phyloP scores from a whole-genome alignment of 805 yeast genomes.

The Hanseniaspora clermontiae region DNA sequence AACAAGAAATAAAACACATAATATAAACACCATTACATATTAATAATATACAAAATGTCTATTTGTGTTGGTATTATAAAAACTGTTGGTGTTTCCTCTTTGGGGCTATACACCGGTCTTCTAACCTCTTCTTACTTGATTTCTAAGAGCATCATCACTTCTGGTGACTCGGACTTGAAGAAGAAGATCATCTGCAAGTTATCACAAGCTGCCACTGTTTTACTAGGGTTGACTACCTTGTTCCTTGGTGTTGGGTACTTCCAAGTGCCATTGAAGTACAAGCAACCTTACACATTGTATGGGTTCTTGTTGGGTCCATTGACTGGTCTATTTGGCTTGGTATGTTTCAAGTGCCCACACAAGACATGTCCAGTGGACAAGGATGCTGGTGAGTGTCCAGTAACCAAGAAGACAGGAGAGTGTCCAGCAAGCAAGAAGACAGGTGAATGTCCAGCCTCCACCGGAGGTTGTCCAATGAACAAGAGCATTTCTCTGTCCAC shows the following conservation, averaged over 20 bases:
- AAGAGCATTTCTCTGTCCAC: slow-evolving; percentile 7
- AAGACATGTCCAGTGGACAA: slow-evolving; percentile 11
- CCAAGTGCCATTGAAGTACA: slow-evolving; percentile 41
- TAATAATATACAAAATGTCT: slow-evolving; percentile 30
- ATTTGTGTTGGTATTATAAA: slow-evolving; percentile 46
- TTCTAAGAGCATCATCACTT: slow-evolving; percentile 23
- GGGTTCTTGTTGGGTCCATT: slow-evolving; percentile 29
- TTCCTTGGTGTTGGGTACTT: slow-evolving; percentile 45
- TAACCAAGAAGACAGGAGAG: too few relatives aligned
- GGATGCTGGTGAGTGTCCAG: slow-evolving; percentile 14
- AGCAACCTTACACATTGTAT: slow-evolving; percentile 65
- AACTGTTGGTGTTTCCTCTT: slow-evolving; percentile 49
- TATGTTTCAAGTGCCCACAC: slow-evolving; percentile 1
- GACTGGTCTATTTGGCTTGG: slow-evolving; percentile 3
- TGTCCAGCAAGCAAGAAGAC: slow-evolving; percentile 5
- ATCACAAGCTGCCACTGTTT: slow-evolving; percentile 21
- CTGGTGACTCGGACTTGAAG: not conserved
- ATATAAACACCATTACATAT: not conserved
- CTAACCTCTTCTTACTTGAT: slow-evolving; percentile 26
- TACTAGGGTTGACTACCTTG: slow-evolving; percentile 39
- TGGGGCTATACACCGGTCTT: slow-evolving; percentile 52
- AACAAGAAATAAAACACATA: not conserved
- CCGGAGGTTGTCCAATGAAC: not conserved
- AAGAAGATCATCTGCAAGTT: slow-evolving; percentile 19
- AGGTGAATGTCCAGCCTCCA: slow-evolving; percentile 14